Percentiles rank a stretch among this genome's conserved stretches.
These are phyloP conservation scores for Fragosphaeria purpurea DNA, from an alignment of 2,329 filamentous ascomycete genomes.

Conservation along the genomic window DNA sequence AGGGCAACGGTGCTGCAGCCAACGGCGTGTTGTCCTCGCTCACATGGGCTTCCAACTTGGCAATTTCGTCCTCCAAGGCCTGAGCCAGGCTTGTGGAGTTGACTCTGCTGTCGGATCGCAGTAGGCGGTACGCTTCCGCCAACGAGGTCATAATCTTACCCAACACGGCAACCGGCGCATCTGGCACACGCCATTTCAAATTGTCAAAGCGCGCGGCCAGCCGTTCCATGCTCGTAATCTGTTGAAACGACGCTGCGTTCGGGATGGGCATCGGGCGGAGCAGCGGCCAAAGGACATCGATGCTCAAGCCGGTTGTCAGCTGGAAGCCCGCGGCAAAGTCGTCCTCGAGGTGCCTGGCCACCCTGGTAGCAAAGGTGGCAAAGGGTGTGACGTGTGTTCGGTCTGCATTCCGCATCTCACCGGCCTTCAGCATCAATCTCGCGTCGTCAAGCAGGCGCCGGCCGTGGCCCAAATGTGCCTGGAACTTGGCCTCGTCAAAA, in stretches of 20 bases:
- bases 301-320: constrained; percentile 64
- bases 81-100: constrained; percentile 38
- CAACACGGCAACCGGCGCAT: constrained; percentile 40
- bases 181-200: constrained; percentile 45
- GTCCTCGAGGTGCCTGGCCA: constrained; percentile 34
- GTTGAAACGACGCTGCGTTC: constrained; percentile 33
- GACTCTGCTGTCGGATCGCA: constrained; percentile 31
- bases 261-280: constrained; percentile 55
- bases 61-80: constrained; percentile 40
- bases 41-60: constrained; percentile 37
- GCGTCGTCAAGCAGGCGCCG: constrained; percentile 29
- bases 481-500: constrained; percentile 56
- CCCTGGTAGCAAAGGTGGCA: constrained; percentile 27
- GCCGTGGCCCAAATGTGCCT: constrained; percentile 49
- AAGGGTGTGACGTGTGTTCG: background rate
- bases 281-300: constrained; percentile 67
- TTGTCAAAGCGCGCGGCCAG: constrained; percentile 51
- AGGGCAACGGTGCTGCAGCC: constrained; percentile 40
- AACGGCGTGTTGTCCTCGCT: constrained; percentile 29
- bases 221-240: constrained; percentile 40
- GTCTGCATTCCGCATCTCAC: background rate
- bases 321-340: constrained; percentile 62
- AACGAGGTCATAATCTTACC: constrained; percentile 44
- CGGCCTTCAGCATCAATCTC: background rate
- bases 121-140: constrained; percentile 44